These are phyloP conservation scores for Mollisiaceae sp. DNA, from an alignment of 2,329 filamentous ascomycete species.

Conservation along the genomic window DNA sequence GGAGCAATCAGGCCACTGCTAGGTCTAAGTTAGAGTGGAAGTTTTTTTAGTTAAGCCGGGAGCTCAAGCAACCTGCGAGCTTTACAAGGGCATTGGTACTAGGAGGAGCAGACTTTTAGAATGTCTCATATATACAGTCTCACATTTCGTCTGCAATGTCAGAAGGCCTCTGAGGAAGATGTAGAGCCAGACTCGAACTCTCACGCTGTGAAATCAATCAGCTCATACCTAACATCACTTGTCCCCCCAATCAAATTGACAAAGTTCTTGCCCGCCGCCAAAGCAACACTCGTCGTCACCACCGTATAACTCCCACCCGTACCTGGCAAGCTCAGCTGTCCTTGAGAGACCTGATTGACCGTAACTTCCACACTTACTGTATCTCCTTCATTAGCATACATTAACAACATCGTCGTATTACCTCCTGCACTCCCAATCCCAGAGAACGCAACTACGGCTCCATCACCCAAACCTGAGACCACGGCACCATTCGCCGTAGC, in stretches of 20 bases:
- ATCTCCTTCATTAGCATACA: conserved; percentile 16
- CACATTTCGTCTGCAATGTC: not conserved
- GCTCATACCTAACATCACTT: conserved; percentile 9
- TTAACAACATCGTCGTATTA: conserved; percentile 13
- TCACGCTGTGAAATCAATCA: not conserved
- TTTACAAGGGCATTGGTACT: too few relatives aligned
- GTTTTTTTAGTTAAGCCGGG: too few relatives aligned
- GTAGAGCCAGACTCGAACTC: not conserved
- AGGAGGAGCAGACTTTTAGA: too few relatives aligned
- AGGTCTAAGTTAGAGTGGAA: too few relatives aligned
- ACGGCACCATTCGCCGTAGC: conserved; percentile 24
- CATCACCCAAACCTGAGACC: conserved; percentile 11
- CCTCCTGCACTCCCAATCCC: conserved; percentile 12
- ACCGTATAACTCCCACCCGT: conserved; percentile 16
- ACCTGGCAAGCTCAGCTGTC: conserved; percentile 6
- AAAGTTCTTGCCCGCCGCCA: conserved; percentile 23
- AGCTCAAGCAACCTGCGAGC: too few relatives aligned
- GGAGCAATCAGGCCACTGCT: too few relatives aligned
- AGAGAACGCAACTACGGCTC: conserved; percentile 21
- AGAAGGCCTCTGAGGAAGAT: not conserved
- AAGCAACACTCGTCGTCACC: conserved; percentile 1
- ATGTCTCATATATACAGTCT: not conserved
- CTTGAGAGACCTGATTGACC: conserved; percentile 20
- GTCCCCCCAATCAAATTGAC: conserved; percentile 22
- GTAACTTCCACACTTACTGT: conserved; percentile 8